Base-by-base conservation (phyloP, 2,329 filamentous ascomycete species). In the Dactylellina drechsleri region DNA sequence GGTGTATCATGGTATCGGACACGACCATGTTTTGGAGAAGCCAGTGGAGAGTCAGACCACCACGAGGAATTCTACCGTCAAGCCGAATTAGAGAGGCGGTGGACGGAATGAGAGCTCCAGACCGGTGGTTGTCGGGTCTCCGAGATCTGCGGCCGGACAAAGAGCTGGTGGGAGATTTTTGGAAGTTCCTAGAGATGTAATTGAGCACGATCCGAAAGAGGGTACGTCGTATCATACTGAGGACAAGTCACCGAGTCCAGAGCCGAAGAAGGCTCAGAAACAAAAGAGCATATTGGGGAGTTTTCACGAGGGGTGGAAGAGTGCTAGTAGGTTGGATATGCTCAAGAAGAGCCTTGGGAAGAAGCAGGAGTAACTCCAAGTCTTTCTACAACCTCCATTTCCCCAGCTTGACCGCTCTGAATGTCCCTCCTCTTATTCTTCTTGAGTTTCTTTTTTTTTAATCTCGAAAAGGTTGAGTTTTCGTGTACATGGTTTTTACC, bases 21-120 rank as follows among this genome's bases (percentile, higher is more conserved):
- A 99, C 82, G 89, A 87, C 0, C 95, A 99, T 81, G 89, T 93
- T 12, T 85, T 98, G 43, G 93, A 96, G 81, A 92, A 92, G 15
- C 88, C 89, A 13, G 82, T 85, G 94, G 95, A 78, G 93, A 91
- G 81, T 90, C 93, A 79, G 89, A 98, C 84, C 97, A 98, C 88
- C 91, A 97, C 80, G 93, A 93, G 80, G 93, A 98, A 81, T 92
- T 97, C 80, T 93, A 97, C 85, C 97, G 77, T 41, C 64, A 77
- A 53, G 64, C 77, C 49, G 73, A 77, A 66, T 77, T 75, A 76
- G 56, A 18, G 18, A 54, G 57, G 5, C 50, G 61, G 66, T 31
- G 40, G 43, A 23, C n/a, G 47, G n/a, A 18, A 20, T 20, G 6
- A 36, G 31, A 36, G 31, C 10, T 10, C 31, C 31, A 36, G 10